phyloP scores from a whole-genome alignment of 805 yeast genomes.

The Kurtzmaniella fragi region DNA sequence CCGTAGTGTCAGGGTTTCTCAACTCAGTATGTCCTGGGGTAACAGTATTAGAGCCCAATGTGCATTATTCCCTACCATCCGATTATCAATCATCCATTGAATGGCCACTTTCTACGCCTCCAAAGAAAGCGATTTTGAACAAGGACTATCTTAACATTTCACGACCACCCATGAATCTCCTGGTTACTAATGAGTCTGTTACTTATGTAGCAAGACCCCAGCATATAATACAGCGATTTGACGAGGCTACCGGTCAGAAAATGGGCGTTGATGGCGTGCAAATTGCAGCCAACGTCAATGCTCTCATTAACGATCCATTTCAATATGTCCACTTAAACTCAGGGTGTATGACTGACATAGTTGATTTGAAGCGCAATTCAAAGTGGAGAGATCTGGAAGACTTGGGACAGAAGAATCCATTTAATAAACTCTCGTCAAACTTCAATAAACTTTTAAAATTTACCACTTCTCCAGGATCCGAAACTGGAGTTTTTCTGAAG shows the following conservation, averaged over 20 bases:
- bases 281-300: conserved; percentile 51
- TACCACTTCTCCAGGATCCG: conserved; percentile 2
- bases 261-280: conserved; percentile 40
- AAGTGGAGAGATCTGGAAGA: not conserved
- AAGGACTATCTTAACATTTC: conserved; percentile 29
- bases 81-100: conserved; percentile 8
- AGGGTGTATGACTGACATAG: conserved; percentile 38
- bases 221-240: conserved; percentile 41
- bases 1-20: conserved; percentile 18
- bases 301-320: conserved; percentile 49
- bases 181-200: conserved; percentile 35
- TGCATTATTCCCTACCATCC: conserved; percentile 20
- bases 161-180: conserved; percentile 26
- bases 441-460: conserved; percentile 23
- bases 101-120: conserved; percentile 23
- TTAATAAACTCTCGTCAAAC: conserved; percentile 28
- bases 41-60: conserved; percentile 26
- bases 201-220: conserved; percentile 51
- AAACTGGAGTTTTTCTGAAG: conserved; percentile 3
- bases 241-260: conserved; percentile 26
- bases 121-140: conserved; percentile 14
- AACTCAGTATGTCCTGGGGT: conserved; percentile 35
- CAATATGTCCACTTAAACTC: conserved; percentile 50
- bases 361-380: conserved; percentile 6
- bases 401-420: conserved; percentile 18